A percentile compares a stretch with the other conserved stretches of the same genome.
These are phyloP conservation scores for Pulveroboletus sp. DNA, from an alignment of 768 basidiomycete species.

Conservation along the genomic window DNA sequence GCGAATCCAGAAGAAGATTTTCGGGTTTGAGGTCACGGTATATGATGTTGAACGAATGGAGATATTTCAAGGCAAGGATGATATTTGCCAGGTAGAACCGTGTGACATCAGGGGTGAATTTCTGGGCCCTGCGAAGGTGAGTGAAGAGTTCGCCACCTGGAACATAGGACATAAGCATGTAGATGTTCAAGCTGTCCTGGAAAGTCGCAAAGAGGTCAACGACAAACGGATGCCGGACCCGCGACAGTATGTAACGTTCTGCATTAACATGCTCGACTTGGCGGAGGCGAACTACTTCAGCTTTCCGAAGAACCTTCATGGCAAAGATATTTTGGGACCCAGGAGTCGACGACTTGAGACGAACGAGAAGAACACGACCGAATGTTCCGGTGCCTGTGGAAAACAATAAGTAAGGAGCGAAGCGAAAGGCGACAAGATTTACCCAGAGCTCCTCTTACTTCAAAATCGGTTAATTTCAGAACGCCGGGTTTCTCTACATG, in stretches of 20 bases:
- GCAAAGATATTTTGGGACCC: constrained; percentile 58
- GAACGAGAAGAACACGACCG: constrained; percentile 86
- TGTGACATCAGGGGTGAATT: constrained; percentile 96
- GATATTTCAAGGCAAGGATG: constrained; percentile 88
- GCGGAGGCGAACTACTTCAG: constrained; percentile 80
- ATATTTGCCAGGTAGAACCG: constrained; percentile 97
- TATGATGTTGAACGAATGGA: constrained; percentile 95
- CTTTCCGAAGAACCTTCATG: constrained; percentile 85
- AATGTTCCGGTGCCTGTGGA: constrained; percentile 92
- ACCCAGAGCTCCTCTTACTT: constrained; percentile 78
- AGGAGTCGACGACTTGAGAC: constrained; percentile 54
- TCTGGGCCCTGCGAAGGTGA: constrained; percentile 87
- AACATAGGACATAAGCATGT: constrained; percentile 95
- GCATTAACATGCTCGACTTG: constrained; percentile 99
- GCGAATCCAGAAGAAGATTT: constrained; percentile 91
- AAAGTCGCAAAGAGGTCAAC: constrained; percentile 95
- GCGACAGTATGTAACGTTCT: constrained; percentile 89
- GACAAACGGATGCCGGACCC: constrained; percentile 90
- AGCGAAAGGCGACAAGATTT: constrained; percentile 16
- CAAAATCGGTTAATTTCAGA: constrained; percentile 71
- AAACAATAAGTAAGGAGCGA: background rate
- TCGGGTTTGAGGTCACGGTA: constrained; percentile 99
- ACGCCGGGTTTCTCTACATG: constrained; percentile 54
- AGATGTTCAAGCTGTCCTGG: constrained; percentile 94
- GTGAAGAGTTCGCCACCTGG: constrained; percentile 98